Evolutionary conservation across 768 basidiomycete species (phyloP).

Genomic region (Tulasnella sp.): DNA sequence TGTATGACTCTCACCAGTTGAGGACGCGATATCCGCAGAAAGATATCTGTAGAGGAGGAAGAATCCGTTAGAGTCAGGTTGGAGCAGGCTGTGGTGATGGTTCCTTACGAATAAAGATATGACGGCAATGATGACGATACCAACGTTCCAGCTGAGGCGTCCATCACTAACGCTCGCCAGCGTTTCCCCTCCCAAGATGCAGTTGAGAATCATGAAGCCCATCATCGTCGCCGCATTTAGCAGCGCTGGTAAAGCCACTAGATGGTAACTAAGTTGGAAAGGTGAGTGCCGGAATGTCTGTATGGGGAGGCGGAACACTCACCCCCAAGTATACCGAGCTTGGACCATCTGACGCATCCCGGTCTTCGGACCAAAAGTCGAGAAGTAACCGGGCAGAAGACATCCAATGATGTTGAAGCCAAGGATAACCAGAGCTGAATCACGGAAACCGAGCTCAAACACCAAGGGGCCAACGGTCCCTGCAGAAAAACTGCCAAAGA

Average conservation of each 20-base stretch:
- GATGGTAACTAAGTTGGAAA: not conserved
- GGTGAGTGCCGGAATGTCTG: constrained; percentile 11
- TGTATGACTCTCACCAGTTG: constrained; percentile 32
- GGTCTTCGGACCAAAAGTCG: constrained; percentile 67
- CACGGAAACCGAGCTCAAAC: constrained; percentile 48
- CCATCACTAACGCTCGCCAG: constrained; percentile 44
- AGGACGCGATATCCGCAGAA: constrained; percentile 59
- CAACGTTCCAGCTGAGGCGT: constrained; percentile 47
- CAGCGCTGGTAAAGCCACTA: constrained; percentile 24
- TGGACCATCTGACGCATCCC: constrained; percentile 77
- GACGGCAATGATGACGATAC: constrained; percentile 66
- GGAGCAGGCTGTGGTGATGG: not conserved
- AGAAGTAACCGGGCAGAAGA: constrained; percentile 46
- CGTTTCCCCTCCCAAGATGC: constrained; percentile 58
- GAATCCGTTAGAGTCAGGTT: not conserved
- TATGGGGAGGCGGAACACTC: constrained; percentile 31
- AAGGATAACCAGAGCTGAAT: constrained; percentile 52
- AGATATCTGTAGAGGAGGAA: constrained; percentile 32
- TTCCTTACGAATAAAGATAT: constrained; percentile 48
- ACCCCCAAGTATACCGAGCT: constrained; percentile 51
- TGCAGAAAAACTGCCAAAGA: constrained; percentile 42
- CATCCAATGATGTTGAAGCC: constrained; percentile 57
- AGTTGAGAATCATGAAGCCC: constrained; percentile 55
- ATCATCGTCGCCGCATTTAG: constrained; percentile 46
- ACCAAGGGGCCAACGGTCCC: constrained; percentile 56